Evolutionary conservation across 2,329 filamentous ascomycete species (phyloP).

Genomic region (Erysiphe pulchra): DNA sequence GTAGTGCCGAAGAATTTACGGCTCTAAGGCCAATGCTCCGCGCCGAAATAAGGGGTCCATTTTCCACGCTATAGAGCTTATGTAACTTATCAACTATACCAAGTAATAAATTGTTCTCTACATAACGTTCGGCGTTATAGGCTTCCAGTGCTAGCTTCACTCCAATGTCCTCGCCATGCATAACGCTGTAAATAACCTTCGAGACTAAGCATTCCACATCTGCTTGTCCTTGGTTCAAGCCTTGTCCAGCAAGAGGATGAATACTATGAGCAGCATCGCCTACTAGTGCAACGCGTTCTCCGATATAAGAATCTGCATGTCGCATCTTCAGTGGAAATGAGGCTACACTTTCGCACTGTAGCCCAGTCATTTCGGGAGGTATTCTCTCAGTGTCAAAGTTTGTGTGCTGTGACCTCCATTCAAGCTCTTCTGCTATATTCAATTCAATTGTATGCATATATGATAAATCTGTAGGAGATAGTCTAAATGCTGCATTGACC

Average conservation of each 20-base stretch:
- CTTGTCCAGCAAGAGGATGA: slow-evolving; percentile 83
- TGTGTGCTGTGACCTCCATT: slow-evolving; percentile 62
- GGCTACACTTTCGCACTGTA: slow-evolving; percentile 60
- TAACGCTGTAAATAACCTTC: slow-evolving; percentile 50
- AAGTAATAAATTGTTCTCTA: slow-evolving; percentile 53
- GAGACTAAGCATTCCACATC: slow-evolving; percentile 60
- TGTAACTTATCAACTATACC: slow-evolving; percentile 76
- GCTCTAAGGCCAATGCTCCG: slow-evolving; percentile 52
- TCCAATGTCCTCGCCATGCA: slow-evolving; percentile 72
- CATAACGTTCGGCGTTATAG: slow-evolving; percentile 62
- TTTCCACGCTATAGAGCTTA: slow-evolving; percentile 65
- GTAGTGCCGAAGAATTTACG: slow-evolving; percentile 44
- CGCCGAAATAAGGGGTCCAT: slow-evolving; percentile 54
- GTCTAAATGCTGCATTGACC: slow-evolving; percentile 81
- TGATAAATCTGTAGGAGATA: slow-evolving; percentile 51
- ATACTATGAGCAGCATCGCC: slow-evolving; percentile 90
- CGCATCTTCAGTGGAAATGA: slow-evolving; percentile 79
- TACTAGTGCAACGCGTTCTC: slow-evolving; percentile 70
- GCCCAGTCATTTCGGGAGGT: slow-evolving; percentile 38
- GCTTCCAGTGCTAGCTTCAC: slow-evolving; percentile 50
- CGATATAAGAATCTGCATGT: slow-evolving; percentile 83
- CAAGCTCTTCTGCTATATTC: slow-evolving; percentile 45
- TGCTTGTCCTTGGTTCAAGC: slow-evolving; percentile 75
- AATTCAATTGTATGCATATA: slow-evolving; percentile 46
- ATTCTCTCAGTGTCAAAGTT: slow-evolving; percentile 24